These are phyloP conservation scores for Massariosphaeria phaeospora DNA, from an alignment of 495 filamentous ascomycete species.

Conservation along the genomic window DNA sequence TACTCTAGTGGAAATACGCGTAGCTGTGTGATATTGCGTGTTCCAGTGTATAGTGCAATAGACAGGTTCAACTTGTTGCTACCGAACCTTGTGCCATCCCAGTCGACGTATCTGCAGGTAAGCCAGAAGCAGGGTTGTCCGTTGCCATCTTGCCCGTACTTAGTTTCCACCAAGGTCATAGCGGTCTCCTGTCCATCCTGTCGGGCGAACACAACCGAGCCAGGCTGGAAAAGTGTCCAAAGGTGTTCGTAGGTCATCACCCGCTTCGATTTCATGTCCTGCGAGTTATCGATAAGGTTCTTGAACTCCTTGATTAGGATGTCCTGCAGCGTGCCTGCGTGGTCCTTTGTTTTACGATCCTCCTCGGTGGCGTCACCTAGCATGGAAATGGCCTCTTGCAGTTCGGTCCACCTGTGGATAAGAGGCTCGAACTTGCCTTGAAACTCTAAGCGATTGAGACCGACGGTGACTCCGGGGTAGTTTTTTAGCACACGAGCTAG, in stretches of 20 bases:
- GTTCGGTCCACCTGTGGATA: constrained; percentile 60
- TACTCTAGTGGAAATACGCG: constrained; percentile 54
- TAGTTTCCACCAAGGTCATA: constrained; percentile 38
- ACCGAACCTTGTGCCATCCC: constrained; percentile 57
- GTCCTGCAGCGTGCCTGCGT: constrained; percentile 54
- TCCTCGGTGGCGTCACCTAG: constrained; percentile 38
- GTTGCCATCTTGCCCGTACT: constrained; percentile 37
- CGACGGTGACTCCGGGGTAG: constrained; percentile 61
- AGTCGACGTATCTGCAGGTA: constrained; percentile 51
- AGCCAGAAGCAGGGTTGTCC: constrained; percentile 37
- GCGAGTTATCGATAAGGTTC: constrained; percentile 51
- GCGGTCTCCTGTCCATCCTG: constrained; percentile 42
- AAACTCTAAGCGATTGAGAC: constrained; percentile 57
- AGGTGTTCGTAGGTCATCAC: constrained; percentile 57
- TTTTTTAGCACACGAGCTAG: constrained; percentile 53
- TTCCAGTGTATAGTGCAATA: constrained; percentile 53
- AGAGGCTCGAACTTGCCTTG: constrained; percentile 57
- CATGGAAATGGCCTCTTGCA: constrained; percentile 42
- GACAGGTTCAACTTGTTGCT: constrained; percentile 41
- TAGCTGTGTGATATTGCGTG: constrained; percentile 52
- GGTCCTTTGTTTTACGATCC: constrained; percentile 49
- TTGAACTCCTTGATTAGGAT: constrained; percentile 57
- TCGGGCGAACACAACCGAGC: constrained; percentile 41
- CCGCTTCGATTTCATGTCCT: constrained; percentile 53
- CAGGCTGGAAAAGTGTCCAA: constrained; percentile 55